Evolutionary conservation across 2,329 filamentous ascomycete genomes (phyloP).

Genomic region (Alternaria arborescens): DNA sequence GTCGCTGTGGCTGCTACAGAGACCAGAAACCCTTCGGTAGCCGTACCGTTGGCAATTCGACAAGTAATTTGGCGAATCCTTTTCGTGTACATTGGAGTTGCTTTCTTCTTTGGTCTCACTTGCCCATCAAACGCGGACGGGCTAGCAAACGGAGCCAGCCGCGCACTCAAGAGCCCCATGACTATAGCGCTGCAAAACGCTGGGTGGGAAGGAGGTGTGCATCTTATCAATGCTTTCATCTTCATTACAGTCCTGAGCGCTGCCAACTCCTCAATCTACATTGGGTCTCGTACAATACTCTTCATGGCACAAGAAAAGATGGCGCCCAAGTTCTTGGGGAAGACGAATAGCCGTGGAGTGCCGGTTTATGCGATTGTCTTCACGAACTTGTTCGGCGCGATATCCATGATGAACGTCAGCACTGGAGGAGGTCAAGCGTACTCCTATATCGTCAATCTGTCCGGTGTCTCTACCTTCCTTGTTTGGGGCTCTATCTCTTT

Average conservation of each 20-base stretch:
- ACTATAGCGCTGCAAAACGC: conserved; percentile 68
- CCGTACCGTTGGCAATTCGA: conserved; percentile 58
- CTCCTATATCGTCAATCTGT: conserved; percentile 73
- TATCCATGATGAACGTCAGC: conserved; percentile 79
- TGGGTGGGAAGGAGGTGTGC: conserved; percentile 75
- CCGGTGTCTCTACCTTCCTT: conserved; percentile 74
- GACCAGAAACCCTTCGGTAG: conserved; percentile 54
- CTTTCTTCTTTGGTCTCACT: conserved; percentile 66
- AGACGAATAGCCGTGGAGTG: conserved; percentile 70
- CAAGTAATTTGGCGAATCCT: conserved; percentile 56
- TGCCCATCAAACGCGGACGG: conserved; percentile 72
- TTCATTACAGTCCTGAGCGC: conserved; percentile 70
- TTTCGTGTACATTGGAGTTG: conserved; percentile 56
- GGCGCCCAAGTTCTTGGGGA: conserved; percentile 73
- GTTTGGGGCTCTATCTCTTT: conserved; percentile 76
- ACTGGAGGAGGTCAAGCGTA: conserved; percentile 73
- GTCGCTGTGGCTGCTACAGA: conserved; percentile 50
- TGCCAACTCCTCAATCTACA: conserved; percentile 77
- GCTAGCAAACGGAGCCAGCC: conserved; percentile 68
- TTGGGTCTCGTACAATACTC: conserved; percentile 75
- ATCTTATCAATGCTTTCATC: conserved; percentile 74
- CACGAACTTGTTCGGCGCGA: conserved; percentile 73
- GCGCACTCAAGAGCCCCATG: conserved; percentile 68
- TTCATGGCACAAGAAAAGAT: conserved; percentile 79
- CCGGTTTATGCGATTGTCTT: conserved; percentile 69